These are phyloP conservation scores for Borovskyia barvae DNA, from an alignment of 208 protist species.

Conservation along the genomic window DNA sequence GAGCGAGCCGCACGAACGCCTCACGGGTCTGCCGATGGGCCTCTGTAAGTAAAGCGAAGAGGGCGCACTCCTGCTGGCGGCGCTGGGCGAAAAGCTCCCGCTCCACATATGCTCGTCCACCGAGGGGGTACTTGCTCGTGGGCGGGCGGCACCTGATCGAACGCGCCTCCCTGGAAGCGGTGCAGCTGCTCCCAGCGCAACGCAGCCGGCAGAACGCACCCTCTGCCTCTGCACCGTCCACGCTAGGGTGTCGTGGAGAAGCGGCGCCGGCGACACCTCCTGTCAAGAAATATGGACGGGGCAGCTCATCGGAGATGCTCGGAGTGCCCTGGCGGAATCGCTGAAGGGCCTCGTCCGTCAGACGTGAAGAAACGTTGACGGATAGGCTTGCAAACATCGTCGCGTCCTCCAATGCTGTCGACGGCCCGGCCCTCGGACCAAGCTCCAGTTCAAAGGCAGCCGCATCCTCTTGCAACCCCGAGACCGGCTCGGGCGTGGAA, in stretches of 20 bases:
- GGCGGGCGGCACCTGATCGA: slow-evolving; percentile 1
- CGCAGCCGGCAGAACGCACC: too few species aligned
- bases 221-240: background rate
- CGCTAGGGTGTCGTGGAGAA: too few species aligned
- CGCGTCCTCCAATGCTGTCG: too few species aligned
- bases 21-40: slow-evolving; percentile 35
- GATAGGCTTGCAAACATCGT: background rate
- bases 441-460: too few species aligned
- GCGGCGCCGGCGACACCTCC: too few species aligned
- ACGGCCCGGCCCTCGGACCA: too few species aligned
- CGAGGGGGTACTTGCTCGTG: slow-evolving; percentile 20
- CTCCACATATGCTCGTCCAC: slow-evolving; percentile 49
- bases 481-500: background rate
- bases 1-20: slow-evolving; percentile 32
- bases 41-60: slow-evolving; percentile 52
- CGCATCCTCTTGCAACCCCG: too few species aligned
- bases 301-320: background rate
- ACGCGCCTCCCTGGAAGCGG: background rate
- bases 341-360: slow-evolving; percentile 5
- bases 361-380: background rate
- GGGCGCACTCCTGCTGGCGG: slow-evolving; percentile 52
- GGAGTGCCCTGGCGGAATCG: background rate
- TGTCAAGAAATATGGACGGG: too few species aligned
- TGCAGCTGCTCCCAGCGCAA: background rate
- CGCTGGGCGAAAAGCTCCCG: slow-evolving; percentile 39